Conservation (phyloP, 345 rosid species). For the Toxicodendron radicans region DNA sequence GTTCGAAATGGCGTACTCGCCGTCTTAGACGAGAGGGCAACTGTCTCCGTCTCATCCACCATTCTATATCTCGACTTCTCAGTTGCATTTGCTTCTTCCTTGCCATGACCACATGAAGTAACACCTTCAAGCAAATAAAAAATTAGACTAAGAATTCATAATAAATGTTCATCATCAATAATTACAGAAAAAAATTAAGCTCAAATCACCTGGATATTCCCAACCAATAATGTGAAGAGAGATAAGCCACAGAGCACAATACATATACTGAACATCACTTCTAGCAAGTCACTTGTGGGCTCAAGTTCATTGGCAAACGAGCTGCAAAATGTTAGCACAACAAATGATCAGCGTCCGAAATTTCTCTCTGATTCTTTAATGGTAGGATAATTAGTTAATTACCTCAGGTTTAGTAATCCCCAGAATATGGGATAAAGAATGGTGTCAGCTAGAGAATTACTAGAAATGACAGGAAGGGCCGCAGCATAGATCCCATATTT, state of each 20-base stretch:
- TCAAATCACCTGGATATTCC: slow-evolving; percentile 74
- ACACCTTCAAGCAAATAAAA: slow-evolving; percentile 45
- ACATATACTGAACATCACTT: slow-evolving; percentile 74
- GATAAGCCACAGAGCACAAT: slow-evolving; percentile 73
- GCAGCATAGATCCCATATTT: slow-evolving; percentile 66
- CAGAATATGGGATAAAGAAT: slow-evolving; percentile 88
- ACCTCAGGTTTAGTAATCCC: slow-evolving; percentile 95
- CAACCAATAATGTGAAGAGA: slow-evolving; percentile 81
- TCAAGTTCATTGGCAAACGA: slow-evolving; percentile 80
- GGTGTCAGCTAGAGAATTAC: slow-evolving; percentile 76
- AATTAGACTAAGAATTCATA: background rate
- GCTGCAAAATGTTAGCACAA: slow-evolving; percentile 39
- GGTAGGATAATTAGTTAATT: slow-evolving; percentile 20
- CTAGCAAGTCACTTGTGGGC: slow-evolving; percentile 79
- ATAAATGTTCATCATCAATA: background rate
- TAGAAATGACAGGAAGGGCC: slow-evolving; percentile 86
- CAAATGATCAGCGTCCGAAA: background rate
- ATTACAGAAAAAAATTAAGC: too few relatives aligned
- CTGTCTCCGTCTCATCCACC: slow-evolving; percentile 97
- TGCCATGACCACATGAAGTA: slow-evolving; percentile 68
- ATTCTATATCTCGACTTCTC: slow-evolving; percentile 73
- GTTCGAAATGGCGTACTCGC: slow-evolving; percentile 76
- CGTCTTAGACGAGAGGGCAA: slow-evolving; percentile 71
- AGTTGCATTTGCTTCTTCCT: slow-evolving; percentile 82
- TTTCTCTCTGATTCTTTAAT: background rate